These are phyloP conservation scores for Ophiobolus disseminans DNA, from an alignment of 2,329 filamentous ascomycete species.

Conservation along the genomic window DNA sequence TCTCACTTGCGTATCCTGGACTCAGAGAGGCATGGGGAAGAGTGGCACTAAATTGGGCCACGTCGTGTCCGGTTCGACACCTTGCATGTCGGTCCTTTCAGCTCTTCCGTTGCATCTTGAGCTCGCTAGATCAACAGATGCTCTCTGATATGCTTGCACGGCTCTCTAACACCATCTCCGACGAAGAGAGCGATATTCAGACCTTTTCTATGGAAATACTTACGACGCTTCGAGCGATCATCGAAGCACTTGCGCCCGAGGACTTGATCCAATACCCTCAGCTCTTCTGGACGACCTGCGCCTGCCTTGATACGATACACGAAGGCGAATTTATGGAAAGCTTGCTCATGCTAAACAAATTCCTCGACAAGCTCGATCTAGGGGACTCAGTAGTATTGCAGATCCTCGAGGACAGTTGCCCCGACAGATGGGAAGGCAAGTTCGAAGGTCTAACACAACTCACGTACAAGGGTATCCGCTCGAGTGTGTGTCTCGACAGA, in stretches of 20 bases:
- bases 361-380: slow-evolving; percentile 84
- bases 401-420: slow-evolving; percentile 78
- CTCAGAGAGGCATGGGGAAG: slow-evolving; percentile 92
- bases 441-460: slow-evolving; percentile 88
- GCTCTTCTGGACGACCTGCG: slow-evolving; percentile 96
- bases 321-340: slow-evolving; percentile 94
- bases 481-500: slow-evolving; percentile 78
- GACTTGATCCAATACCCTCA: slow-evolving; percentile 91
- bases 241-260: slow-evolving; percentile 79
- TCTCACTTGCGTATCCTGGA: slow-evolving; percentile 81
- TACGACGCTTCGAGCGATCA: slow-evolving; percentile 90
- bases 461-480: slow-evolving; percentile 90
- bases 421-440: slow-evolving; percentile 83
- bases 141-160: slow-evolving; percentile 95
- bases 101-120: slow-evolving; percentile 92
- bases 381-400: slow-evolving; percentile 71
- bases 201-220: slow-evolving; percentile 98
- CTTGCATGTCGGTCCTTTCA: slow-evolving; percentile 97
- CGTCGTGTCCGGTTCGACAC: slow-evolving; percentile 93
- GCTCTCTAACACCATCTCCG: slow-evolving; percentile 94
- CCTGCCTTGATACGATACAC: slow-evolving; percentile 95
- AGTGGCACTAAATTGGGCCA: slow-evolving; percentile 91
- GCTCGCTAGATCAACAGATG: slow-evolving; percentile 90
- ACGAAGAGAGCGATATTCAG: slow-evolving; percentile 90
- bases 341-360: slow-evolving; percentile 86